Evolutionary conservation across 164 flowering plant genomes (phyloP), one percentile per base, ranked within the genome.

Genomic region (Vitis riparia): DNA sequence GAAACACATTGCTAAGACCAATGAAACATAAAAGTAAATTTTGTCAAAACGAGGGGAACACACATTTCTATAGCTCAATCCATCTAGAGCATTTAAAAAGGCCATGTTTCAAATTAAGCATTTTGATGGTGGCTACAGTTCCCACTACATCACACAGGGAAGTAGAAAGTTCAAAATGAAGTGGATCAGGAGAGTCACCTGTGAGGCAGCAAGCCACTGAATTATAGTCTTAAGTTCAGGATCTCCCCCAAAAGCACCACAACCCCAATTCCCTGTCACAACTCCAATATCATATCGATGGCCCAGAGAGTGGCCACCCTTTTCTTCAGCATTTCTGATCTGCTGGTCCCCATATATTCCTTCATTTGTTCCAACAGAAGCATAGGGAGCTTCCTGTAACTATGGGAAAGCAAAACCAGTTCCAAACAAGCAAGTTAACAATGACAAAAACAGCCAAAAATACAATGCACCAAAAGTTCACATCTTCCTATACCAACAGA

Each of bases 231-330:
- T 94, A 12, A 94, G 72, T 75, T 92, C 89, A 51, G 92, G 95
- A 76, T 94, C 97, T 70, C 97, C 99, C 15, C 95, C 97, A 80
- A 91, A 94, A 59, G 94, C 99, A 73, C 99, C 97, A 82, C 97
- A 92, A 9, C 99, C 99, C 99, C 99, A 92, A 71, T 94, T 94
- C 13, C 99, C 99, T 3, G 99, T 94, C 5, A 75, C 97, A 79
- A 94, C 75, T 19, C 97, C 99, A 55, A 89, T 65, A 56, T 66
- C 73, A 53, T 75, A 78, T 51, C 85, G 75, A 57, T 57, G 15
- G 6, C 68, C 75, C 27, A 30, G n/a, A 76, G 2, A 62, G 68
- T 67, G 71, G 67, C 17, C 9, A 61, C 19, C 37, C 53, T 66
- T 49, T 62, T 9, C 14, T 55, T 51, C 55, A 71, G 68, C 52